A percentile compares a stretch with the other conserved stretches of the same genome.
These are phyloP conservation scores for Diplodia seriata DNA, from an alignment of 2,329 filamentous ascomycete genomes.

Conservation along the genomic window DNA sequence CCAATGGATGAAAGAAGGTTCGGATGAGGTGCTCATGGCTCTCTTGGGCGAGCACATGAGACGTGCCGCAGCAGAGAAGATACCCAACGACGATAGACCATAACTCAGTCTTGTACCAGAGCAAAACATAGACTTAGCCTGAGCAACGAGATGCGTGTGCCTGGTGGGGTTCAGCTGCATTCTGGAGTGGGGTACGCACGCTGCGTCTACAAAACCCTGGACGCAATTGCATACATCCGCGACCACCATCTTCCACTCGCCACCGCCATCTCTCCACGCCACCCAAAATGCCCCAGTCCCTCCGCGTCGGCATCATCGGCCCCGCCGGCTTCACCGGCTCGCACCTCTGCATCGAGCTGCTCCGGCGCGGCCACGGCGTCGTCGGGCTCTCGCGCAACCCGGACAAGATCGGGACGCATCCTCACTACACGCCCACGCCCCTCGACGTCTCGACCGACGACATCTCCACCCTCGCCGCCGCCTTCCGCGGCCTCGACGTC, in stretches of 20 bases:
- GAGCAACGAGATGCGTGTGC: neutral
- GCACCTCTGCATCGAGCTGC: conserved; percentile 44
- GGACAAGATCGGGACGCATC: conserved; percentile 43
- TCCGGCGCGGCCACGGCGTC: conserved; percentile 45
- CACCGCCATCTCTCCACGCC: neutral
- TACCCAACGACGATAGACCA: conserved; percentile 36
- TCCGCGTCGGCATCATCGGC: conserved; percentile 44
- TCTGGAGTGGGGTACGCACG: neutral
- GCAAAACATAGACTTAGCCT: too few relatives aligned
- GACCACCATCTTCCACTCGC: too few relatives aligned
- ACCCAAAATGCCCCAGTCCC: conserved; percentile 24
- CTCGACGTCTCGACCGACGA: conserved; percentile 41
- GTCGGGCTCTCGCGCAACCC: conserved; percentile 46
- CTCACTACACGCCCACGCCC: conserved; percentile 40
- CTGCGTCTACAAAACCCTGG: too few relatives aligned
- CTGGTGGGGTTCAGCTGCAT: neutral
- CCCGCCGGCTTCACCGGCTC: conserved; percentile 47
- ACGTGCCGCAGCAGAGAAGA: conserved; percentile 37
- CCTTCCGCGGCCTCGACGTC: conserved; percentile 43
- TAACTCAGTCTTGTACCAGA: neutral
- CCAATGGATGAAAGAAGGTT: conserved; percentile 41
- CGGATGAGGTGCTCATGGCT: conserved; percentile 41
- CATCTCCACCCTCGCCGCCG: conserved; percentile 40
- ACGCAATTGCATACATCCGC: too few relatives aligned
- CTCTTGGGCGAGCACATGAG: conserved; percentile 41